Evolutionary conservation across 306 rosid species (phyloP), one percentile per base, ranked within the genome.

Genomic region (Casuarina glauca): DNA sequence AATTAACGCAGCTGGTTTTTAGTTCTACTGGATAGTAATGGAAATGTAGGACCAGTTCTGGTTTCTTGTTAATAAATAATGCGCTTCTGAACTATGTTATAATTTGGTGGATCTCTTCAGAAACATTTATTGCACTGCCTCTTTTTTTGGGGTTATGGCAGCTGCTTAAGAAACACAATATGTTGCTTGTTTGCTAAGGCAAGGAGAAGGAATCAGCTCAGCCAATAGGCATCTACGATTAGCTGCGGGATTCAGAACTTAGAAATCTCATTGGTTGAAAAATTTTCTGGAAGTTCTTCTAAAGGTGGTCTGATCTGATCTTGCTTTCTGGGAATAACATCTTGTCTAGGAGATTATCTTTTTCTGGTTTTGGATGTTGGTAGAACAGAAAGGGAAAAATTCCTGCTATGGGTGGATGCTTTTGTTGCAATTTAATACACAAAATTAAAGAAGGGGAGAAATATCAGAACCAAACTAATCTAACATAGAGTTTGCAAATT

Each of bases 361-460:
- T 26, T 26, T 26, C 32, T 26, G 32, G 32, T 26, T 26, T 26
- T 0, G 32, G 32, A 0, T 26, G 32, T 26, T 26, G 32, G 32
- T 26, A 26, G 32, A 26, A 26, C 32, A 26, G 32, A 26, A 9
- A 63, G 3, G 41, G 8, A 57, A 57, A 17, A 9, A 8, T n/a
- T 57, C 10, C 63, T 20, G 63, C 26, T 57, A 61, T 61, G 17
- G 16, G 39, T 41, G 70, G 49, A 41, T 64, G 46, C 41, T 17
- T 36, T 64, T 15, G 48, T 41, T 17, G 41, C n/a, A 16, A 64
- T 19, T 57, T 57, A 19, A 57, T 12, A 39, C 41, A 17, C 45
- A 64, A 64, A 12, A 41, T 41, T 41, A 15, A 60, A 60, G 70
- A 64, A 64, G 70, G 41, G 6, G 49, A 64, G 70, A 64, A 39